Conservation (phyloP, 1,284 basidiomycete genomes). For the Cronartium ribicola region DNA sequence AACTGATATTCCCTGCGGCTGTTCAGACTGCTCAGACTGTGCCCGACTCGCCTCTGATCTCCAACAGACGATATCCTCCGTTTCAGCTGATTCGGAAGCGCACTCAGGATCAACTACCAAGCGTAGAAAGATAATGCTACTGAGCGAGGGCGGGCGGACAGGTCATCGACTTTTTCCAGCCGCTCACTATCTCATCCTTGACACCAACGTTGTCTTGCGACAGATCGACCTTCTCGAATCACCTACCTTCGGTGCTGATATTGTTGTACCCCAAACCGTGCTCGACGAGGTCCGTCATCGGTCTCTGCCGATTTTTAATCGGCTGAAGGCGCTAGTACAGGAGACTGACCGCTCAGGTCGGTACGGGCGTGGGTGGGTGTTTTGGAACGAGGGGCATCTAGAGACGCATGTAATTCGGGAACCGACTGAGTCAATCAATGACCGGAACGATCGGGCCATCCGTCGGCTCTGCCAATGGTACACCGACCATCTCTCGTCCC, state of each 20-base stretch:
- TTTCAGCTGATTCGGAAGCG: slow-evolving; percentile 17
- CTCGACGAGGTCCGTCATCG: slow-evolving; percentile 93
- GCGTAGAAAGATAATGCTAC: slow-evolving; percentile 45
- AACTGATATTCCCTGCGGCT: slow-evolving; percentile 87
- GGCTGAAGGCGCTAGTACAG: slow-evolving; percentile 72
- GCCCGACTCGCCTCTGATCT: slow-evolving; percentile 56
- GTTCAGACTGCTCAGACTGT: slow-evolving; percentile 62
- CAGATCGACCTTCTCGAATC: slow-evolving; percentile 91
- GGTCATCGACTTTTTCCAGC: slow-evolving; percentile 40
- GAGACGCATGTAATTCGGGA: slow-evolving; percentile 71
- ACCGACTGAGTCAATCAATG: slow-evolving; percentile 75
- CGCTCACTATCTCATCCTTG: slow-evolving; percentile 76
- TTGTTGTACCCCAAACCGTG: slow-evolving; percentile 90
- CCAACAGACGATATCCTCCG: slow-evolving; percentile 28
- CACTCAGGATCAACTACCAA: slow-evolving; percentile 57
- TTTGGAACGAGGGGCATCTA: slow-evolving; percentile 53
- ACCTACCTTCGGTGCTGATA: slow-evolving; percentile 56
- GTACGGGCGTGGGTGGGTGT: slow-evolving; percentile 43
- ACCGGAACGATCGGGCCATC: slow-evolving; percentile 87
- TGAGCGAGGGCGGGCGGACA: slow-evolving; percentile 45
- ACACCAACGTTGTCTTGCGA: slow-evolving; percentile 85
- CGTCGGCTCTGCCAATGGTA: slow-evolving; percentile 81
- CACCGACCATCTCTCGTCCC: slow-evolving; percentile 60
- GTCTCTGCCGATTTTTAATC: slow-evolving; percentile 86
- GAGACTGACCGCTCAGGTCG: slow-evolving; percentile 66